Evolutionary conservation across 163 green algal genomes (phyloP), one percentile per base, ranked within the genome.

Genomic region (Coccomyxa subellipsoidea): DNA sequence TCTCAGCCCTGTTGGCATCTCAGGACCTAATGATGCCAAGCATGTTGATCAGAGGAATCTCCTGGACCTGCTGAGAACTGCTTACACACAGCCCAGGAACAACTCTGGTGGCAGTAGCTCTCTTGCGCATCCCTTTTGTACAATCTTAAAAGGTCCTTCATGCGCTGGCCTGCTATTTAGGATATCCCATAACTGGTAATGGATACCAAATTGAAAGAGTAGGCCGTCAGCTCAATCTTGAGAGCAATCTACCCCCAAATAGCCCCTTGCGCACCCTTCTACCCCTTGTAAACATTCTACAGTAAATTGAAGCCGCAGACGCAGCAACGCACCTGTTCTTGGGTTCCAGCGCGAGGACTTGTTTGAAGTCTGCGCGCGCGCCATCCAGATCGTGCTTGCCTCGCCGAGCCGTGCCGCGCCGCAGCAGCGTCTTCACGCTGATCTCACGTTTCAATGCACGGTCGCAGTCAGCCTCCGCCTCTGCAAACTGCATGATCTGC

Each of bases 391-490:
- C 87, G 70, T 91, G 84, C 34, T 90, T 59, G 47, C 81, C 87
- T 77, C 90, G 86, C 21, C 92, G 81, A 0, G 92, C 90, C 4
- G 88, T 92, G 10, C 86, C 93, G 12, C 93, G 81, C 0, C 93
- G 88, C 81, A 97, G 87, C 78, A 96, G 85, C 0, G 91, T 89
- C 88, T 97, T 97, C 38, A 90, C 90, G 76, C 87, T 87, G 66
- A 86, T 73, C 54, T 91, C 87, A 37, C 93, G 80, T 35, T 76
- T 54, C 38, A 96, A 88, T 9, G 91, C 92, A 0, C 77, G 75
- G 78, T 92, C 90, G 85, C 93, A 96, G 83, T 97, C 94, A 4
- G 87, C 88, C 87, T 97, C 93, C 10, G 94, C 94, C 69, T 86
- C 81, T 38, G 85, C 82, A 83, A 93, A 95, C 25, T 40, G 54